Evolutionary conservation across 768 basidiomycete species (phyloP).

Genomic region (Leccinum sublutescens): DNA sequence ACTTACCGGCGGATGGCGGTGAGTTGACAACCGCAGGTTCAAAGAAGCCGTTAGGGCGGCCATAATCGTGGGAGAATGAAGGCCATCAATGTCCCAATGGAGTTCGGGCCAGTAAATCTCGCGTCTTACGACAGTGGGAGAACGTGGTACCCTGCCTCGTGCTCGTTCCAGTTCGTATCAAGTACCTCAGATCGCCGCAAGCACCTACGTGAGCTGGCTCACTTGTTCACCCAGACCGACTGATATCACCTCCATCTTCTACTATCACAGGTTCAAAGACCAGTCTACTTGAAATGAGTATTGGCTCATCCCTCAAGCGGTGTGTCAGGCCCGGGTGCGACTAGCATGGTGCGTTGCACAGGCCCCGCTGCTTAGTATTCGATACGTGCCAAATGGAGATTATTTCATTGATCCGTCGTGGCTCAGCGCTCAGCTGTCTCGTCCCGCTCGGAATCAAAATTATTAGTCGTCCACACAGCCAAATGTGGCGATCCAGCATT

Average conservation of each 20-base stretch:
- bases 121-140: neutral
- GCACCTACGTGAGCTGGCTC: constrained; percentile 3
- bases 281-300: neutral
- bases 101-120: neutral
- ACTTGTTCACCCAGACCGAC: neutral
- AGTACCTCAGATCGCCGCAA: neutral
- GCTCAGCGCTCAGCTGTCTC: neutral
- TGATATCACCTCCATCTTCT: neutral
- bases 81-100: neutral
- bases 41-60: neutral
- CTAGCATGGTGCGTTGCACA: neutral
- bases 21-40: neutral
- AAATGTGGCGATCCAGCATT: neutral
- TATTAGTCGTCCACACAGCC: neutral
- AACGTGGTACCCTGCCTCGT: neutral
- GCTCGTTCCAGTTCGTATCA: neutral
- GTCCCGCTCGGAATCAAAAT: neutral
- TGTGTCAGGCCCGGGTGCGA: neutral
- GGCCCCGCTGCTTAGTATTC: neutral
- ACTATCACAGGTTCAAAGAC: neutral
- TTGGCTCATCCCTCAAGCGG: neutral
- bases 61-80: neutral
- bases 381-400: constrained; percentile 7
- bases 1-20: neutral
- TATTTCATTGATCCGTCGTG: neutral